A percentile compares a stretch with the other conserved stretches of the same genome.
Conservation (phyloP, 371 early-diverging fungal genomes). For the Mortierella sp. region DNA sequence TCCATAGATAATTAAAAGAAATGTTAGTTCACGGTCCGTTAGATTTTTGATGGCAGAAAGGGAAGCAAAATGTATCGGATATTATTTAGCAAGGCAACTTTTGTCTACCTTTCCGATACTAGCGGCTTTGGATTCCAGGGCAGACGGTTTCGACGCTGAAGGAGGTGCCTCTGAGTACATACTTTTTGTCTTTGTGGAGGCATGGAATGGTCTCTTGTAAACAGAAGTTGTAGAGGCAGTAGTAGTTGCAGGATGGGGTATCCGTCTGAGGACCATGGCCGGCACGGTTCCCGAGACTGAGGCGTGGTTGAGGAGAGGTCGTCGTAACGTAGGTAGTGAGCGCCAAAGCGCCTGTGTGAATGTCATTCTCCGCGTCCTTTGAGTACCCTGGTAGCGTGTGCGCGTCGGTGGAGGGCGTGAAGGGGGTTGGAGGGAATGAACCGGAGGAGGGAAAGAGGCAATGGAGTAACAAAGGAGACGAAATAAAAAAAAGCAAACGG, state of each 20-base stretch:
- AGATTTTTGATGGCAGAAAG: no score
- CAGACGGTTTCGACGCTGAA: neutral
- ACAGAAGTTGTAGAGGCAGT: neutral
- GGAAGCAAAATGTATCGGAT: no score
- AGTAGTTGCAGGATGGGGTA: neutral
- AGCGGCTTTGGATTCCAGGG: neutral
- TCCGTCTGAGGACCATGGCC: conserved; percentile 9
- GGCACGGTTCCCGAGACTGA: conserved; percentile 10
- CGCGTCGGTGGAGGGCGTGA: neutral
- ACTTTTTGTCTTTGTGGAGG: no score
- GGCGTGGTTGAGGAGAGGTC: no score
- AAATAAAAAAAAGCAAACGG: neutral
- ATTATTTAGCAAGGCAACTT: neutral
- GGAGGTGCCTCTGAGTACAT: neutral
- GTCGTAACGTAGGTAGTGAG: conserved; percentile 1
- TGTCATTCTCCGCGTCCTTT: neutral
- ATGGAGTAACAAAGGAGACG: neutral
- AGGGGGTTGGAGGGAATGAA: neutral
- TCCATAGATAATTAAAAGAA: neutral
- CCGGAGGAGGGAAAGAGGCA: neutral
- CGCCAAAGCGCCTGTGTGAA: neutral
- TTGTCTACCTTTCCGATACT: neutral
- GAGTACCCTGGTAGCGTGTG: neutral
- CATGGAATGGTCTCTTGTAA: no score
- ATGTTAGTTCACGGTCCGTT: neutral